Evolutionary conservation across 2,329 filamentous ascomycete genomes (phyloP).

Genomic region (Plectosphaerella cucumerina): DNA sequence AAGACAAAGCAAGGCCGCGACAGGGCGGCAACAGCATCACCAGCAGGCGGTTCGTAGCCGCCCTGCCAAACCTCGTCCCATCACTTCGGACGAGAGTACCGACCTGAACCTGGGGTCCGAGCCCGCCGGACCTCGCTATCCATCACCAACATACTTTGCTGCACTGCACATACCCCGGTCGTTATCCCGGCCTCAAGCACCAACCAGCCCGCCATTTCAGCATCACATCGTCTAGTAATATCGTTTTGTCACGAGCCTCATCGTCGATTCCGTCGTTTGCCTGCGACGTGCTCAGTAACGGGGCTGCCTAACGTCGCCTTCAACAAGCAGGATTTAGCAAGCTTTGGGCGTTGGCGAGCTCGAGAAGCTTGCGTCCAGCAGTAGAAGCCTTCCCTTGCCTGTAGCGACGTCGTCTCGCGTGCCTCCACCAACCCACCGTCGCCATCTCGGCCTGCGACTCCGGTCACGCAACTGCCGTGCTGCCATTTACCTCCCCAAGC

Average conservation of each 20-base stretch:
- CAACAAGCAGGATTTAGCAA: too few relatives aligned
- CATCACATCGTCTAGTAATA: too few relatives aligned
- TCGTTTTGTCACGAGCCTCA: too few relatives aligned
- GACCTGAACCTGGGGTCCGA: background rate
- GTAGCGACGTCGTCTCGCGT: conserved; percentile 14
- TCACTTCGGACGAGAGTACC: background rate
- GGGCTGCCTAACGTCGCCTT: too few relatives aligned
- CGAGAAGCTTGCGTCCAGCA: too few relatives aligned
- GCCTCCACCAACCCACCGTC: conserved; percentile 21
- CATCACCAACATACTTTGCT: background rate
- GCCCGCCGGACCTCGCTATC: background rate
- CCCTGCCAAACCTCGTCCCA: background rate
- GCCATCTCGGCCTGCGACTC: background rate
- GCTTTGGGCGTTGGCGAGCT: background rate
- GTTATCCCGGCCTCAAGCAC: too few relatives aligned
- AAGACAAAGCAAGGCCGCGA: too few relatives aligned
- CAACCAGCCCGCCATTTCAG: too few relatives aligned
- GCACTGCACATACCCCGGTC: conserved; percentile 18
- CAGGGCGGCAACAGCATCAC: background rate
- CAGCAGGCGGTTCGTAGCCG: background rate
- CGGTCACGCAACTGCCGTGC: too few relatives aligned
- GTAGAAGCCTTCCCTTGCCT: too few relatives aligned
- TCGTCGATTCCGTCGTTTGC: too few relatives aligned
- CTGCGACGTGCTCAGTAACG: too few relatives aligned
- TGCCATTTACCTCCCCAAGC: conserved; percentile 1